A percentile compares a stretch with the other conserved stretches of the same genome.
Evolutionary conservation across 2,329 filamentous ascomycete species (phyloP).

Genomic region (Fusarium ambrosium): DNA sequence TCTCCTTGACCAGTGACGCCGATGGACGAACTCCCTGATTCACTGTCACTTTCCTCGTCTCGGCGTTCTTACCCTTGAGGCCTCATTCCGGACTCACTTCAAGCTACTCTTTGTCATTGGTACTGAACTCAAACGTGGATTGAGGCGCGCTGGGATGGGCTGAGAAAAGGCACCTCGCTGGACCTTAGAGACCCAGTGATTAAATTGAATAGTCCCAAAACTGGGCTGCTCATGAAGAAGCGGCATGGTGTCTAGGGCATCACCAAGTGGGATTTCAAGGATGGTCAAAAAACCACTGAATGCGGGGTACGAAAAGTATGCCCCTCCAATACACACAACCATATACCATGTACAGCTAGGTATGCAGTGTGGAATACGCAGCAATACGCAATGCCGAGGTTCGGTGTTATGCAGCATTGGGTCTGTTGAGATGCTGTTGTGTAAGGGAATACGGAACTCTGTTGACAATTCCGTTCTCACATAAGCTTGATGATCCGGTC

Average conservation of each 20-base stretch:
- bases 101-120: not conserved
- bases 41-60: not conserved
- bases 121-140: not conserved
- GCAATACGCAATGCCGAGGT: slow-evolving; percentile 1
- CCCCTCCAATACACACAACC: not conserved
- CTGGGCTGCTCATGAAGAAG: too few species aligned
- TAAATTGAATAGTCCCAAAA: too few species aligned
- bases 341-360: not conserved
- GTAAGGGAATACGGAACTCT: not conserved
- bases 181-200: not conserved
- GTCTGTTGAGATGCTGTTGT: not conserved
- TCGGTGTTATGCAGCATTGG: not conserved
- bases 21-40: not conserved
- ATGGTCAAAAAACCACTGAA: not conserved
- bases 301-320: not conserved
- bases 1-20: not conserved
- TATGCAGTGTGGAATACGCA: not conserved
- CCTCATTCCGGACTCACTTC: not conserved
- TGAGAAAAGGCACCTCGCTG: not conserved
- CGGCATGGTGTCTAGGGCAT: too few species aligned
- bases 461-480: slow-evolving; percentile 1
- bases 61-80: not conserved
- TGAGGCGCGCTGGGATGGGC: not conserved
- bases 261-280: not conserved
- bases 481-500: slow-evolving; percentile 5